phyloP scores from a whole-genome alignment of 441 rosid genomes.

The Aleurites moluccanus region DNA sequence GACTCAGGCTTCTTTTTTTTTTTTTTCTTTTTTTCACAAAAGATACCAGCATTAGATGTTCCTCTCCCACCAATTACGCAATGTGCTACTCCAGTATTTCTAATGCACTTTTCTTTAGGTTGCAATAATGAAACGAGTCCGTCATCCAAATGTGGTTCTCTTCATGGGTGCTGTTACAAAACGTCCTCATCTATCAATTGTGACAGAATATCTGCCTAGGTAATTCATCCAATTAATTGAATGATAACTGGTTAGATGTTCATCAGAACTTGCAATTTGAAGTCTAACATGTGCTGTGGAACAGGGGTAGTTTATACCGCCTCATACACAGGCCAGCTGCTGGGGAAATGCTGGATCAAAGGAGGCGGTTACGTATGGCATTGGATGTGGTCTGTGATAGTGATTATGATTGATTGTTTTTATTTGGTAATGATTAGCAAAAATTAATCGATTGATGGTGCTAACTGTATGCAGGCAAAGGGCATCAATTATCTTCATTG shows the following conservation, averaged over 20 bases:
- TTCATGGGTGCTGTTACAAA: conserved; percentile 99
- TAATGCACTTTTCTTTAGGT: conserved; percentile 46
- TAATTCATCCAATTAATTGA: conserved; percentile 21
- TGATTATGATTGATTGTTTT: conserved; percentile 12
- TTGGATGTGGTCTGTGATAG: conserved; percentile 76
- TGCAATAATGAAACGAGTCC: conserved; percentile 94
- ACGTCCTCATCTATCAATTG: conserved; percentile 81
- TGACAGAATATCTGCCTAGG: conserved; percentile 96
- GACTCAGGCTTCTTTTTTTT: neutral
- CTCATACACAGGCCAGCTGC: conserved; percentile 86
- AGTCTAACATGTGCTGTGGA: conserved; percentile 21
- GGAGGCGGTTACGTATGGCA: conserved; percentile 91
- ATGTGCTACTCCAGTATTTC: neutral
- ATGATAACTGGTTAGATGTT: neutral
- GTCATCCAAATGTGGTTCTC: conserved; percentile 97
- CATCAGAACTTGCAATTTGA: neutral
- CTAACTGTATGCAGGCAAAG: conserved; percentile 68
- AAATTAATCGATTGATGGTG: conserved; percentile 14
- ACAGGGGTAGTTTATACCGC: conserved; percentile 92
- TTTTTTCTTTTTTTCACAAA: neutral
- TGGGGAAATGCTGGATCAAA: conserved; percentile 80
- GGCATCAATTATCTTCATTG: conserved; percentile 95
- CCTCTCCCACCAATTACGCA: neutral
- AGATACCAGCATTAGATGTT: neutral
- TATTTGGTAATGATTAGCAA: conserved; percentile 5